Evolutionary conservation across 768 basidiomycete species (phyloP), one percentile per base, ranked within the genome.

Genomic region (Rhodocollybia butyracea): DNA sequence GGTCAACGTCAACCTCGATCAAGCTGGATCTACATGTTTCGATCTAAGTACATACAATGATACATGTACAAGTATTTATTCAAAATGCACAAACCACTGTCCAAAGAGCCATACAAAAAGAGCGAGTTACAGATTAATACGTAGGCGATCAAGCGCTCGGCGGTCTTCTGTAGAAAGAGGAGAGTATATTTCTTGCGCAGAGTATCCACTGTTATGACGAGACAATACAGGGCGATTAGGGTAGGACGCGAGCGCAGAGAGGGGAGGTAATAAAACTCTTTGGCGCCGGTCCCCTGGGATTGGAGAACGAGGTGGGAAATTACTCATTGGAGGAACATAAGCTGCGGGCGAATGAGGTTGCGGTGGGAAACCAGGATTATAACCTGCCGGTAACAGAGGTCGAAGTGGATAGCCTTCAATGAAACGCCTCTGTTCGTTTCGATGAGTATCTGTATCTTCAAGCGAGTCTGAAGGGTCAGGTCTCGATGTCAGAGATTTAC

Each of bases 161-260:
- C 76, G 78, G 65, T 86, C 84, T 64, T 86, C 84, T 43, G 78
- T 70, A 10, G 82, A 83, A 46, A 72, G 73, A 59, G 69, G 74
- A 30, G 72, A 73, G 69, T 75, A 76, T 5, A 52, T 54, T 17
- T 58, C 40, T 47, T 50, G 24, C 5, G 64, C 61, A 6, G 65
- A 63, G 21, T 46, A 53, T 22, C 55, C 62, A 53, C 55, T 64
- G 27, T 66, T 66, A 47, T 61, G 65, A 42, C 61, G 72, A 55
- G 54, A 46, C 19, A 46, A 58, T 17, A 56, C 46, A 34, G 56
- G 60, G 3, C 58, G 60, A 22, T 60, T 17, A 8, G 61, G 58
- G 21, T 57, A 34, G 32, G n/a, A n/a, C n/a, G 54, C 58, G 21
- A 66, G 57, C 12, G 60, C 58, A n/a, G 66, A 57, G 19, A 64